A percentile compares a stretch with the other conserved stretches of the same genome.
phyloP scores from a whole-genome alignment of 2,329 filamentous ascomycete genomes.

The Alternaria rosae region DNA sequence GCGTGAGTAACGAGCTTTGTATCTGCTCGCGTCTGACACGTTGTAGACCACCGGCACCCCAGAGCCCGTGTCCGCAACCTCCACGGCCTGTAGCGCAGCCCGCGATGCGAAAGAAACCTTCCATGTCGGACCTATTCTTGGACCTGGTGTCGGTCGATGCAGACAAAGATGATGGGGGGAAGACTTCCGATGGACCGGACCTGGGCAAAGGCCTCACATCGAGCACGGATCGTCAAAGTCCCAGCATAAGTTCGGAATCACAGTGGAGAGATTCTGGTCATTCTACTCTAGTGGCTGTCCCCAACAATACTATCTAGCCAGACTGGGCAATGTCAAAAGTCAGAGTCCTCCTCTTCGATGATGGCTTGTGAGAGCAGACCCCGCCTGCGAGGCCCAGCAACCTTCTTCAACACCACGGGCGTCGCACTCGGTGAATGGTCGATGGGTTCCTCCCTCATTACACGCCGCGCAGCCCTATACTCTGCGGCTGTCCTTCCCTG shows the following conservation, averaged over 20 bases:
- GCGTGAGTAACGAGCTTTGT: constrained; percentile 14
- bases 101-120: background rate
- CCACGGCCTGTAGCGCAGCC: background rate
- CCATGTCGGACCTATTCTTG: background rate
- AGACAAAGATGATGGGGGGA: background rate
- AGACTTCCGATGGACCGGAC: background rate
- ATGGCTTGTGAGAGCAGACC: constrained; percentile 72
- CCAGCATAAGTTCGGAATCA: background rate
- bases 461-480: constrained; percentile 39
- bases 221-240: background rate
- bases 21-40: background rate
- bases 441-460: constrained; percentile 28
- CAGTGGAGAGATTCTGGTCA: constrained; percentile 8
- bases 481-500: constrained; percentile 37
- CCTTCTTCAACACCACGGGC: constrained; percentile 42
- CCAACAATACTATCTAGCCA: background rate
- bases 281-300: constrained; percentile 3
- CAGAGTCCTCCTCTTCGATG: constrained; percentile 72
- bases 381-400: constrained; percentile 36
- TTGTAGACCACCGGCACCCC: background rate
- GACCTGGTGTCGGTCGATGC: background rate
- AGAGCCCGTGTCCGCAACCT: background rate
- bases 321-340: constrained; percentile 44
- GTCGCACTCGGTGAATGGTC: constrained; percentile 26
- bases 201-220: background rate